These are phyloP conservation scores for Mycena olivaceomarginata DNA, from an alignment of 768 basidiomycete genomes.

Conservation along the genomic window DNA sequence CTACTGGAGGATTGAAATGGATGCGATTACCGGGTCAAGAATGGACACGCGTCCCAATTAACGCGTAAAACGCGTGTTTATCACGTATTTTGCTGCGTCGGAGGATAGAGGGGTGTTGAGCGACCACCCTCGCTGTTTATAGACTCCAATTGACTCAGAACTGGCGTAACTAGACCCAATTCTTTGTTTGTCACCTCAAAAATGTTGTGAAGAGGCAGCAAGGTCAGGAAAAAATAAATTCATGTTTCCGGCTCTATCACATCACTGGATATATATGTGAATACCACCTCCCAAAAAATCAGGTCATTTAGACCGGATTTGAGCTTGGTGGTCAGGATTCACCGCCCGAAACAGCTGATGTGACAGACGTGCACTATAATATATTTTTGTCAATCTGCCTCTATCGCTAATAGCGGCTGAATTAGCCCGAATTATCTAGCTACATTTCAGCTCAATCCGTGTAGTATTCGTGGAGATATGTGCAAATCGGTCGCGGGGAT, in stretches of 20 bases:
- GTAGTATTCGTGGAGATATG: too few species aligned
- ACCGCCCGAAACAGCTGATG: neutral
- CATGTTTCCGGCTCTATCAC: neutral
- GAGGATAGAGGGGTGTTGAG: neutral
- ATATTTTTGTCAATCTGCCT: neutral
- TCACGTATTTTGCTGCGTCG: neutral
- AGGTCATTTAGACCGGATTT: neutral
- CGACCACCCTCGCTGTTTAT: neutral
- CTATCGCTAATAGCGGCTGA: too few species aligned
- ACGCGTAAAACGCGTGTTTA: neutral
- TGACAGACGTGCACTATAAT: neutral
- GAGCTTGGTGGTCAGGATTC: neutral
- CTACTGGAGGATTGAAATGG: too few species aligned
- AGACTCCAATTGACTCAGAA: neutral
- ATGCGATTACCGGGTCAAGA: too few species aligned
- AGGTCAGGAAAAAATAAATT: slow-evolving; percentile 1
- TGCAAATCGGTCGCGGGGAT: too few species aligned
- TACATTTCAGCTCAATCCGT: too few species aligned
- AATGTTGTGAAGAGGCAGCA: neutral
- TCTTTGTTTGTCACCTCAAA: slow-evolving; percentile 3
- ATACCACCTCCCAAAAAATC: neutral
- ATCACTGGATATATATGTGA: slow-evolving; percentile 1
- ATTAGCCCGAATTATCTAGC: too few species aligned
- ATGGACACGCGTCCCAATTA: neutral
- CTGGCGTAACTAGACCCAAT: neutral